Percentiles rank a stretch among this genome's conserved stretches.
Evolutionary conservation across 78 protist genomes (phyloP).

Genomic region (Creolimax fragrantissima): DNA sequence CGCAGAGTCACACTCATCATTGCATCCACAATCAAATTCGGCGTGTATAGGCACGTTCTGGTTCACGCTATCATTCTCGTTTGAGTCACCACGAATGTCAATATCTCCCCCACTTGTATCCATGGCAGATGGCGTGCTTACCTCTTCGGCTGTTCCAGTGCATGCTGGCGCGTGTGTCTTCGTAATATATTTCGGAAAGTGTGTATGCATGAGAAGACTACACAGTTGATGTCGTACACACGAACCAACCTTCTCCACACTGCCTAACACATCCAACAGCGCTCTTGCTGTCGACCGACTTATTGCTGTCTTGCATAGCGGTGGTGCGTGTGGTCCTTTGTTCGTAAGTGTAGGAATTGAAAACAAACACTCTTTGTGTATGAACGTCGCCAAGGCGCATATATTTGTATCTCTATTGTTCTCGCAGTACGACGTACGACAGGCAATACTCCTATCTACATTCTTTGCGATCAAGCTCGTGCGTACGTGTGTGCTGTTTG

Average conservation of each 20-base stretch:
- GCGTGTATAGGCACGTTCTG: not conserved
- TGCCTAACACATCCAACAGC: not conserved
- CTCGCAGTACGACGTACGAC: no score
- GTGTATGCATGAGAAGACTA: not conserved
- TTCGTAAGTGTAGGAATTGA: not conserved
- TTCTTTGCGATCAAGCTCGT: not conserved
- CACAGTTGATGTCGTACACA: not conserved
- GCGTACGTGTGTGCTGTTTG: not conserved
- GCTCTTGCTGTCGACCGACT: not conserved
- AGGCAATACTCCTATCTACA: not conserved
- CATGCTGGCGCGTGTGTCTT: not conserved
- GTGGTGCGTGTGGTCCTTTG: slow-evolving; percentile 19
- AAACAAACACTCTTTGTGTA: not conserved
- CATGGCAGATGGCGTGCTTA: not conserved
- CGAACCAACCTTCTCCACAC: not conserved
- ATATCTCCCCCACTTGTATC: not conserved
- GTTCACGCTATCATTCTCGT: not conserved
- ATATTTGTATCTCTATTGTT: no score
- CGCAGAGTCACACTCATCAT: not conserved
- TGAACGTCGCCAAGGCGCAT: not conserved
- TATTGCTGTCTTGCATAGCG: slow-evolving; percentile 12
- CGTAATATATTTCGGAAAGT: not conserved
- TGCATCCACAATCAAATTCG: not conserved
- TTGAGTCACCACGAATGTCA: not conserved
- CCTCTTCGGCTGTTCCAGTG: not conserved